Base-by-base conservation (phyloP, 1,284 basidiomycete genomes). In the Cryptococcus sp. region DNA sequence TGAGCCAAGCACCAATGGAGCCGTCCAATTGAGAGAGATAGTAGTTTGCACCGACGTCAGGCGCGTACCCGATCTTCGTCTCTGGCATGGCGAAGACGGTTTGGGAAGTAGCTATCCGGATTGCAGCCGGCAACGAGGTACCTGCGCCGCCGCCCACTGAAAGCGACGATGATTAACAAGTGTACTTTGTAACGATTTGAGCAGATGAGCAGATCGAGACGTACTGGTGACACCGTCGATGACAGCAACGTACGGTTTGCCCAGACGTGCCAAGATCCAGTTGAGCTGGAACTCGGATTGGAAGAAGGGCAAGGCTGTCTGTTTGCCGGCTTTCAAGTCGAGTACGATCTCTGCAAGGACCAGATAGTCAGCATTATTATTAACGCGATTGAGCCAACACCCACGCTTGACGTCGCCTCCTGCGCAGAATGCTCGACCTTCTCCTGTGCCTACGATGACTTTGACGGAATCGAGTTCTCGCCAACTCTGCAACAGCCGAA, bases 61-160 rank as follows among this genome's bases (percentile, higher is more conserved):
- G 78, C 5, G 77, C 63, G 58, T 81, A 81, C 19, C 81, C 93
- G 64, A 95, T 94, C 74, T 90, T 92, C 22, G 91, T 91, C 80
- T 97, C 93, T 39, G 96, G 96, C 95, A 99, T 99, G n/a, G 93
- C 90, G 73, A 94, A 91, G 0, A 84, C 63, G 0, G 95, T 97
- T 47, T 89, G 89, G 77, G 97, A 93, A 3, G 96, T 98, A 3
- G 94, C 94, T 58, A 99, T 85, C 62, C 96, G 85, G 80, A 99
- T 93, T 0, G 88, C 85, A 4, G 93, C 94, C 63, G 90, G 86
- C n/a, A 89, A 86, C 35, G 87, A 85, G 54, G 99, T 85, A 49
- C 96, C 96, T 38, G 91, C 91, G 51, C 96, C 96, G 57, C 96
- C 96, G 43, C 96, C 96, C 90, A 98, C 93, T 93, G 64, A 27